phyloP scores from a whole-genome alignment of 106 monocot genomes.

The Gastrodia elata region DNA sequence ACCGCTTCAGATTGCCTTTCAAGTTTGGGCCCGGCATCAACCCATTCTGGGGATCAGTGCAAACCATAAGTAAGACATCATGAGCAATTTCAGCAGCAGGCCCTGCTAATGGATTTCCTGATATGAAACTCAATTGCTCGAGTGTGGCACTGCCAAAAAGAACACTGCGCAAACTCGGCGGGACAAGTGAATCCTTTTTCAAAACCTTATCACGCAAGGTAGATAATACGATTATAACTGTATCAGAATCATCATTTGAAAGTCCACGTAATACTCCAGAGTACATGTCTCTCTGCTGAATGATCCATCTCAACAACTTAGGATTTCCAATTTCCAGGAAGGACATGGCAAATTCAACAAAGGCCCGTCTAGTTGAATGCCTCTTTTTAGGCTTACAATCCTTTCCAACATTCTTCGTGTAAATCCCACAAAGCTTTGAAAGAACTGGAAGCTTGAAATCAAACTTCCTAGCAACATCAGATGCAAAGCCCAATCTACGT shows the following conservation, averaged over 20 bases:
- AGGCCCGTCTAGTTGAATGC: slow-evolving; percentile 36
- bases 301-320: slow-evolving; percentile 59
- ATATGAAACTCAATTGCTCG: slow-evolving; percentile 71
- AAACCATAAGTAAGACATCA: slow-evolving; percentile 74
- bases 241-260: slow-evolving; percentile 55
- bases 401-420: slow-evolving; percentile 26
- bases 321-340: slow-evolving; percentile 85
- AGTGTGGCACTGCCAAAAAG: slow-evolving; percentile 83
- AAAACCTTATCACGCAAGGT: slow-evolving; percentile 55
- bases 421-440: slow-evolving; percentile 41
- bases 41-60: slow-evolving; percentile 85
- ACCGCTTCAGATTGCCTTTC: slow-evolving; percentile 72
- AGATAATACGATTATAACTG: slow-evolving; percentile 45
- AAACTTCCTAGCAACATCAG: slow-evolving; percentile 63
- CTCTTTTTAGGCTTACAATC: slow-evolving; percentile 15
- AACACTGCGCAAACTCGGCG: slow-evolving; percentile 70
- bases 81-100: slow-evolving; percentile 66
- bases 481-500: slow-evolving; percentile 52
- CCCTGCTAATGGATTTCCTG: slow-evolving; percentile 53
- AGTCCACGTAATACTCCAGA: slow-evolving; percentile 63
- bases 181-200: slow-evolving; percentile 39
- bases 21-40: slow-evolving; percentile 63
- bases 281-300: slow-evolving; percentile 79
- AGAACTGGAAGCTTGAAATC: slow-evolving; percentile 62
- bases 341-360: slow-evolving; percentile 77